phyloP scores from a whole-genome alignment of 1,284 basidiomycete species.

The Irpex sp. region DNA sequence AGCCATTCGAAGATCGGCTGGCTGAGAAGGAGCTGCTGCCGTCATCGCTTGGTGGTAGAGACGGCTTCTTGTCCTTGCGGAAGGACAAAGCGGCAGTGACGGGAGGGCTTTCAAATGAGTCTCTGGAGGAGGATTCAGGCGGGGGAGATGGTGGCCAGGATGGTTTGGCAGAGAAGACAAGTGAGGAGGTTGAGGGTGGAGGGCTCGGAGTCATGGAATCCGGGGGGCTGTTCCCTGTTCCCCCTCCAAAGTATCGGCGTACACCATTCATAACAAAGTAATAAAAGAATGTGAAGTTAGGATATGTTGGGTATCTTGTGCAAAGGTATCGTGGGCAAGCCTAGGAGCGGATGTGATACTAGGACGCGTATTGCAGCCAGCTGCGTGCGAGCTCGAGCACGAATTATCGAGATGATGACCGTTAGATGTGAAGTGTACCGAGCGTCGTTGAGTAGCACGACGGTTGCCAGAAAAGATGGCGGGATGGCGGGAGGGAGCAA shows the following conservation, averaged over 20 bases:
- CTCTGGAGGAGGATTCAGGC: slow-evolving; percentile 18
- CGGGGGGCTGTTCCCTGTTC: slow-evolving; percentile 21
- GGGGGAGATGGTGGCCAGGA: slow-evolving; percentile 42
- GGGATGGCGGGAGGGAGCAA: not conserved
- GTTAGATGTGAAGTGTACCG: not conserved
- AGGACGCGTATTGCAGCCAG: slow-evolving; percentile 9
- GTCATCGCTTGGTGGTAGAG: slow-evolving; percentile 22
- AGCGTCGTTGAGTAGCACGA: not conserved
- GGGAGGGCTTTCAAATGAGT: slow-evolving; percentile 26
- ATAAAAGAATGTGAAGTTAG: slow-evolving; percentile 1
- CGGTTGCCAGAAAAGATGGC: not conserved
- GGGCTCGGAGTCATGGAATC: slow-evolving; percentile 15
- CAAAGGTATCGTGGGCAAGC: slow-evolving; percentile 8
- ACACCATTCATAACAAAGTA: slow-evolving; percentile 60
- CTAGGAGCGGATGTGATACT: not conserved
- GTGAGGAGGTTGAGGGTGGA: slow-evolving; percentile 25
- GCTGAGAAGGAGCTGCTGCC: slow-evolving; percentile 23
- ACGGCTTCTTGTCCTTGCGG: slow-evolving; percentile 45
- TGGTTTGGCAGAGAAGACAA: slow-evolving; percentile 31
- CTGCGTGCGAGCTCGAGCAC: slow-evolving; percentile 4
- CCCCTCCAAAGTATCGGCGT: slow-evolving; percentile 57
- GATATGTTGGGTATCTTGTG: slow-evolving; percentile 13
- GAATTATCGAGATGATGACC: not conserved
- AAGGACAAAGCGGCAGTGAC: slow-evolving; percentile 47
- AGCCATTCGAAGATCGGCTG: slow-evolving; percentile 24